A percentile compares a stretch with the other conserved stretches of the same genome.
These are phyloP conservation scores for Serpula lacrymans DNA, from an alignment of 768 basidiomycete genomes.

Conservation along the genomic window DNA sequence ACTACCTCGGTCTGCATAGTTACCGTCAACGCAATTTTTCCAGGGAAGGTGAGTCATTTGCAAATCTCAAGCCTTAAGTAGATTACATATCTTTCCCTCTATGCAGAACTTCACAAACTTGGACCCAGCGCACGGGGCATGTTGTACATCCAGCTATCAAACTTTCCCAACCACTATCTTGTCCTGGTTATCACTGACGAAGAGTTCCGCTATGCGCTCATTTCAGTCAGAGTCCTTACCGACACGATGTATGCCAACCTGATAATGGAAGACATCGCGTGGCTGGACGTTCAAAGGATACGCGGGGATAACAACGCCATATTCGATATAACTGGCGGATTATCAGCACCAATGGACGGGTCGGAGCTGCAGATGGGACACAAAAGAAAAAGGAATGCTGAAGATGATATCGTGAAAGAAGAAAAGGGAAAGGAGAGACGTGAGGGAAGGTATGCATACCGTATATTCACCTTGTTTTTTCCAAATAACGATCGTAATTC, in stretches of 20 bases:
- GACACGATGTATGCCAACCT: conserved; percentile 57
- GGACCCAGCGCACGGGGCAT: conserved; percentile 59
- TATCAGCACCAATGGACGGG: not conserved
- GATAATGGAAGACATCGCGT: conserved; percentile 75
- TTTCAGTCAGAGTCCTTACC: conserved; percentile 55
- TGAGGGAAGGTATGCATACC: conserved; percentile 19
- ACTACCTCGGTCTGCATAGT: conserved; percentile 76
- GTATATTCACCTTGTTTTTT: conserved; percentile 2
- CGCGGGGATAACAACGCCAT: conserved; percentile 38
- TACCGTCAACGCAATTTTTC: conserved; percentile 67
- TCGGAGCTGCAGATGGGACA: conserved; percentile 22
- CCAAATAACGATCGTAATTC: conserved; percentile 3
- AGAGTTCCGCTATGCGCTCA: conserved; percentile 78
- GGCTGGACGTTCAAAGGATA: conserved; percentile 72
- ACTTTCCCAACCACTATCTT: conserved; percentile 79
- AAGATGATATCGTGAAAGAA: conserved; percentile 6
- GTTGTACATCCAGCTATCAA: conserved; percentile 74
- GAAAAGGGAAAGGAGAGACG: conserved; percentile 23
- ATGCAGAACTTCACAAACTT: conserved; percentile 64
- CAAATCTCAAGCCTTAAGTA: not conserved
- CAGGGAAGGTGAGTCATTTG: conserved; percentile 47
- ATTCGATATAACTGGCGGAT: no score
- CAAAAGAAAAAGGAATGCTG: conserved; percentile 26
- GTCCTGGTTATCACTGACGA: conserved; percentile 79
- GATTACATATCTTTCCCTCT: conserved; percentile 2